Evolutionary conservation across 805 yeast species (phyloP), one percentile per base, ranked within the genome.

Genomic region (Cyberlindnera amylophila): DNA sequence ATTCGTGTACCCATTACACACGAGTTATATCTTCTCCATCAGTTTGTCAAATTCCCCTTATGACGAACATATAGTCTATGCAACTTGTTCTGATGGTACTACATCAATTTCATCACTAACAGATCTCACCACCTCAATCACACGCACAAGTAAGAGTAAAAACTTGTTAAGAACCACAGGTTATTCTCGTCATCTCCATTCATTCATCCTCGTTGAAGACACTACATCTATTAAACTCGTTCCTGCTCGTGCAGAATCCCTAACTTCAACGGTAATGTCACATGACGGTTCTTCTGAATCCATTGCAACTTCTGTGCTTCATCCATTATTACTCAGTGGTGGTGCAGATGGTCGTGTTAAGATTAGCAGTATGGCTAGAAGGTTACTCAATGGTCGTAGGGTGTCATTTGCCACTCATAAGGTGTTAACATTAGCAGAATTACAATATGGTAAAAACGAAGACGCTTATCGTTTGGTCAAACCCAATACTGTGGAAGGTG

Each of bases 321-420:
- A 77, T 46, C 81, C 82, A 10, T 53, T 74, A 43, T 39, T 70
- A 1, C 49, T 75, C 10, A 52, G 70, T 7, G 81, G 81, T 3
- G 70, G 75, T 3, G 55, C 77, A 2, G 80, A 77, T 52, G 82
- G 82, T 1, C 54, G 59, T 2, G 47, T 77, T 2, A 61, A 62
- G 33, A 57, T 74, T 5, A 63, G 66, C 13, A 75, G 74, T 44
- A 39, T 67, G 4, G 57, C 66, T 2, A 64, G 71, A 54, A 56
- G 67, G 39, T 26, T 65, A 6, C 40, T 69, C 10, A 61, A 65
- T 8, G 64, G 65, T 18, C 59, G 59, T 17, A 68, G 64, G 45
- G 60, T 61, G 30, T 32, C 59, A 5, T 37, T 57, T 2, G 36
- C 42, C 3, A 44, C 55, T 6, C 67, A 66, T 44, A 59, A 58